A percentile compares a stretch with the other conserved stretches of the same genome.
These are phyloP conservation scores for Ilex paraguariensis DNA, from an alignment of 305 asterid species.

Conservation along the genomic window DNA sequence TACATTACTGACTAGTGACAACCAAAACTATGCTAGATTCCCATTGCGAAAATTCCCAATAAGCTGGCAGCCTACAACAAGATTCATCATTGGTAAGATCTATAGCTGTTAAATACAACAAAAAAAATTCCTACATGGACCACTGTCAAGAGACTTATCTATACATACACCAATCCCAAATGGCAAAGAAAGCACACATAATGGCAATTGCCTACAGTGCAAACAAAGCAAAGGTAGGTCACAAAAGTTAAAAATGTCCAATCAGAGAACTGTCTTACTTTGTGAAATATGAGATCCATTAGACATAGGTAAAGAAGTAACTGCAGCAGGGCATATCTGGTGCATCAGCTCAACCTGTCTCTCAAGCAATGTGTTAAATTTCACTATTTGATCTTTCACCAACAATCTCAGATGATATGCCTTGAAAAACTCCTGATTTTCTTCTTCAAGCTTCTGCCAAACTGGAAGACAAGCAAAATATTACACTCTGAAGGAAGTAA, in stretches of 20 bases:
- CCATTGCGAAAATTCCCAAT: too few relatives aligned
- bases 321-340: conserved; percentile 43
- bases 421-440: conserved; percentile 77
- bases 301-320: conserved; percentile 46
- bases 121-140: too few relatives aligned
- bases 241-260: neutral
- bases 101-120: too few relatives aligned
- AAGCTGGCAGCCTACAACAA: too few relatives aligned
- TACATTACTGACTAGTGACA: too few relatives aligned
- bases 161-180: too few relatives aligned
- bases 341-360: conserved; percentile 60
- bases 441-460: conserved; percentile 80
- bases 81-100: too few relatives aligned
- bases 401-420: conserved; percentile 65
- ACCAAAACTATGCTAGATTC: too few relatives aligned
- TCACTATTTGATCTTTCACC: conserved; percentile 75
- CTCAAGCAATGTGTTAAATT: conserved; percentile 70
- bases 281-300: conserved; percentile 63
- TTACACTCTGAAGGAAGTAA: neutral
- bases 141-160: too few relatives aligned
- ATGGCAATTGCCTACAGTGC: too few relatives aligned
- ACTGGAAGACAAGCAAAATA: conserved; percentile 35
- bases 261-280: conserved; percentile 41
- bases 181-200: neutral
- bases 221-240: too few relatives aligned